Conservation (phyloP, 805 yeast genomes). For the Blastobotrys chiropterorum region DNA sequence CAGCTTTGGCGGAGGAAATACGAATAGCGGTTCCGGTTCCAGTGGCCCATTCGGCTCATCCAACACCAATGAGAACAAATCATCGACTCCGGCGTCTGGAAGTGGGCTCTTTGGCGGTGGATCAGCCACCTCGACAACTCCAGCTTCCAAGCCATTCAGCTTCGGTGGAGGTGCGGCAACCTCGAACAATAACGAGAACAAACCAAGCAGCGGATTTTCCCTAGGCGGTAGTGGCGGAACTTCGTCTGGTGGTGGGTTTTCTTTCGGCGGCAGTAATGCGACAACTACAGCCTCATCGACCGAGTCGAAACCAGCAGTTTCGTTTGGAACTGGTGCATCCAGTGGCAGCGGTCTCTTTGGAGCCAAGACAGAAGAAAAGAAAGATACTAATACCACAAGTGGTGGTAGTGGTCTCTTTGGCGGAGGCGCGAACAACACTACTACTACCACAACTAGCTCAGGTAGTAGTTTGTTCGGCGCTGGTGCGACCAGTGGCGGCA, state of each 20-base stretch:
- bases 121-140: neutral
- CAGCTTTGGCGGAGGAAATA: neutral
- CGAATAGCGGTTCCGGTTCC: neutral
- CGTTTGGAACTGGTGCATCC: constrained; percentile 3
- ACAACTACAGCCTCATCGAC: neutral
- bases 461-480: constrained; percentile 1
- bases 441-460: constrained; percentile 2
- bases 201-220: neutral
- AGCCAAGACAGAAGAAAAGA: neutral
- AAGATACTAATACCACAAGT: neutral
- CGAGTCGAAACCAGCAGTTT: neutral
- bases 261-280: neutral
- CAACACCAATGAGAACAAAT: neutral
- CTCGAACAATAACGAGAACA: neutral
- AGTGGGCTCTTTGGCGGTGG: constrained; percentile 1
- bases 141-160: neutral
- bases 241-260: neutral
- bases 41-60: neutral
- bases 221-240: neutral
- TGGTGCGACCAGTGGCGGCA: constrained; percentile 19
- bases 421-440: neutral
- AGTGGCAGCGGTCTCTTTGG: constrained; percentile 2
- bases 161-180: neutral
- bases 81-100: neutral
- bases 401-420: neutral